Evolutionary conservation across 768 basidiomycete genomes (phyloP), one percentile per base, ranked within the genome.

Genomic region (Collybia mongolica): DNA sequence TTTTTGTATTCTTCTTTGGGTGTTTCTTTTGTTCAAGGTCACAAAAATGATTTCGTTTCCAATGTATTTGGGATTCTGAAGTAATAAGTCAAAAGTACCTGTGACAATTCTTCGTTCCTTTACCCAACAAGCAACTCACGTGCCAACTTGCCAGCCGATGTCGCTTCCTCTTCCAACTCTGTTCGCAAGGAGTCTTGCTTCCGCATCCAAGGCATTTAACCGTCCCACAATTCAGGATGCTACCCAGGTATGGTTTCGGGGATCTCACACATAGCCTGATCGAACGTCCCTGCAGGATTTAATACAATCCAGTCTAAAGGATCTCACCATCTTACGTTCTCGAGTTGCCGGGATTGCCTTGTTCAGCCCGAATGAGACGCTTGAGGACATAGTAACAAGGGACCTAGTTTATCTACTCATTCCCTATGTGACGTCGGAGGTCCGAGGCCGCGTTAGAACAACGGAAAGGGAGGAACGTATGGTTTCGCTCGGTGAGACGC

Each of bases 331-430:
- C 38, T 66, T 89, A 35, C 69, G 72, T 40, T 68, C 75, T 26
- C 78, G 82, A 20, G 74, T 93, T 48, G 56, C 75, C 20, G 75
- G 74, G 35, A 72, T 94, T 39, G 79, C 82, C 0, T 68, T 95
- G 29, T 93, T 95, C 70, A 93, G 91, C 51, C 73, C 84, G 3
- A 95, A 95, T 60, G 93, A 96, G 60, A 75, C 74, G 0, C 70
- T 93, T 15, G 88, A 92, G 39, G 93, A 96, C 64, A 83, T 96
- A 48, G 74, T 88, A 2, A 91, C 92, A 1, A 68, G 74, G 28
- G 83, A 93, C 69, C 69, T 94, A 29, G 69, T 86, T 1, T 94
- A 90, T 66, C 73, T 96, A 9, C 72, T 84, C 36, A 82, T 90
- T 3, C 85, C 88, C 0, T 93, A 78, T 60, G 75, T 83, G 18